Base-by-base conservation (phyloP, 1,284 basidiomycete genomes). In the Takashimella koratensis region DNA sequence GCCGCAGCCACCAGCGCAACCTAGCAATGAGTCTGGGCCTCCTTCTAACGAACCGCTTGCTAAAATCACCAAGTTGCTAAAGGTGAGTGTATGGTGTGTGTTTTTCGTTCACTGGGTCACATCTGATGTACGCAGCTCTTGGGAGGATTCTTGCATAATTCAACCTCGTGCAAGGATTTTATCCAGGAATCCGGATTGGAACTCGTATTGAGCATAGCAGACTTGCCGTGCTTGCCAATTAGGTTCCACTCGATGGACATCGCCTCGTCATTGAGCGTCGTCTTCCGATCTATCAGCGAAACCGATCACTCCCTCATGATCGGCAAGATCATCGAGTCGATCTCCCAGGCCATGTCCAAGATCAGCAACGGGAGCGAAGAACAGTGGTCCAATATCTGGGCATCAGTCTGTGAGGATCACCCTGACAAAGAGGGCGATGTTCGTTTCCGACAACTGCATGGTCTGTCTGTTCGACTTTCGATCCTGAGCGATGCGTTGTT, bases 91-190 rank as follows among this genome's bases (percentile, higher is more conserved):
- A 25, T 21, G 20, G 59, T 48, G 5, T 19, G 22, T 21, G 20
- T 8, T 26, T 23, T 20, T 12, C 19, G 27, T 23, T 19, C 24
- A 19, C 43, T 45, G 19, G 30, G n/a, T 20, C 8, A n/a, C 19
- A 44, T 43, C 45, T 52, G 22, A 36, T 50, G 10, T 27, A 20
- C 11, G 58, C 56, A 93, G 88, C 91, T 95, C 68, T 80, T 98
- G 52, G 91, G 95, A 69, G 93, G 94, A 8, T 82, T 98, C 45
- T 93, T 98, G 77, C 92, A 95, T 66, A 93, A 85, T 80, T 30
- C 85, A 8, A 60, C 84, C 27, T 90, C 97, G 70, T 91, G 89
- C 79, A 85, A 86, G 57, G 95, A 98, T 62, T 98, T 98, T 72
- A 84, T 98, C 59, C 81, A 82, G 49, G 81, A 83, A 2, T 43